Evolutionary conservation across 495 filamentous ascomycete genomes (phyloP), one percentile per base, ranked within the genome.

Genomic region (Aspergillus kassunensis): DNA sequence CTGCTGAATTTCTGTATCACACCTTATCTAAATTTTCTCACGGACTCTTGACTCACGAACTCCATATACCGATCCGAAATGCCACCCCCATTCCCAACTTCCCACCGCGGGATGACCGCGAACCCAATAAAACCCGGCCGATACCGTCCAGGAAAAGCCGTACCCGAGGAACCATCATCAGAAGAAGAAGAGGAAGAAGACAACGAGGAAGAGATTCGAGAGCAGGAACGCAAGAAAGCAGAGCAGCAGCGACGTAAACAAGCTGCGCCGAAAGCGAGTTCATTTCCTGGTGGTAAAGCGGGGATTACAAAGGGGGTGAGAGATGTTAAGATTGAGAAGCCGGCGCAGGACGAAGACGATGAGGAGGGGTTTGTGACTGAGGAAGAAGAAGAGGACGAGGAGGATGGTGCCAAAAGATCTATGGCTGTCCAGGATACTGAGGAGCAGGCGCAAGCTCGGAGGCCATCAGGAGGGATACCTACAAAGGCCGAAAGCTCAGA

Each of bases 101-200:
- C 60, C n/a, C 66, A 71, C 46, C 92, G 90, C 72, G 85, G 88
- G 54, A 97, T 98, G 92, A 97, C 92, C 59, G 90, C 90, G 36
- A 96, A 98, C 65, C 90, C 89, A 4, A 68, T 86, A 53, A 84
- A 84, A 59, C 88, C 91, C 1, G 50, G 57, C 42, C 86, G 95
- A 20, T 88, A 96, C 65, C 83, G 91, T 35, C 85, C 91, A 27
- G 92, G 92, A 56, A 97, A 97, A 71, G 70, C 87, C 20, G 67
- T 85, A 37, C 84, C 79, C 8, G 82, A 84, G 59, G 85, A 88
- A 27, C 67, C 69, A 2, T 86, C 80, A 18, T 91, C 86, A 23
- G 86, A 85, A 24, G 80, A 75, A 51, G 77, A 75, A 49, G 80
- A 77, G 30, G 73, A 76, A 37, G 78, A 82, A 16, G 66, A 76